phyloP scores from a whole-genome alignment of 2,329 filamentous ascomycete genomes.

The Botrytis byssoidea region DNA sequence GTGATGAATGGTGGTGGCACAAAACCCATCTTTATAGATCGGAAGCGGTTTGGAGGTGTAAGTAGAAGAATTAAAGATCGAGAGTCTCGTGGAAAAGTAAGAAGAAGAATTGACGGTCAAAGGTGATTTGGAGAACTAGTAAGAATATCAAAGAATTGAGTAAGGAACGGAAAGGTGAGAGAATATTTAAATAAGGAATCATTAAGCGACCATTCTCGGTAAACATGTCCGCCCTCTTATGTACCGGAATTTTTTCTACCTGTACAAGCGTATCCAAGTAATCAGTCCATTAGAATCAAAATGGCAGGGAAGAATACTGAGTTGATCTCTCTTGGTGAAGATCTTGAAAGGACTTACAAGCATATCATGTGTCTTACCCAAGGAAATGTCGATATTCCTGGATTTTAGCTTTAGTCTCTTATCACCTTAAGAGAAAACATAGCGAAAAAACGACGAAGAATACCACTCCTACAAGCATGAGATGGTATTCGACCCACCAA shows the following conservation, averaged over 20 bases:
- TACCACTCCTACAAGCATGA: neutral
- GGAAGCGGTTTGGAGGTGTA: accelerated
- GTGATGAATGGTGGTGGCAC: neutral
- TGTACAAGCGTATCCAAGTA: neutral
- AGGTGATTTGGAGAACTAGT: neutral
- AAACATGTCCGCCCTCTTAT: neutral
- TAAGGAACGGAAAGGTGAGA: neutral
- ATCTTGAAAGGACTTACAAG: neutral
- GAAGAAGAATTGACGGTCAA: accelerated
- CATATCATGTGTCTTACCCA: neutral
- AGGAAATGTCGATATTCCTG: neutral
- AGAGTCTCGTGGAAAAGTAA: accelerated
- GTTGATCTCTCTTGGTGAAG: neutral
- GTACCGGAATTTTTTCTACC: neutral
- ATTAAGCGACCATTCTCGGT: neutral
- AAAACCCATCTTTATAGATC: neutral
- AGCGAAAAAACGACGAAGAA: neutral
- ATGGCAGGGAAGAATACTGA: neutral
- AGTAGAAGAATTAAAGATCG: accelerated
- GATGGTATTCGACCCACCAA: neutral
- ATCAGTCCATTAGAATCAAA: neutral
- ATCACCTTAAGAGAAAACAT: neutral
- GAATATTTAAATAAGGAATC: accelerated
- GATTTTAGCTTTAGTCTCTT: neutral
- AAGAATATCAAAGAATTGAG: neutral